phyloP scores from a whole-genome alignment of 1,284 basidiomycete genomes.

The Wallemia mellicola region DNA sequence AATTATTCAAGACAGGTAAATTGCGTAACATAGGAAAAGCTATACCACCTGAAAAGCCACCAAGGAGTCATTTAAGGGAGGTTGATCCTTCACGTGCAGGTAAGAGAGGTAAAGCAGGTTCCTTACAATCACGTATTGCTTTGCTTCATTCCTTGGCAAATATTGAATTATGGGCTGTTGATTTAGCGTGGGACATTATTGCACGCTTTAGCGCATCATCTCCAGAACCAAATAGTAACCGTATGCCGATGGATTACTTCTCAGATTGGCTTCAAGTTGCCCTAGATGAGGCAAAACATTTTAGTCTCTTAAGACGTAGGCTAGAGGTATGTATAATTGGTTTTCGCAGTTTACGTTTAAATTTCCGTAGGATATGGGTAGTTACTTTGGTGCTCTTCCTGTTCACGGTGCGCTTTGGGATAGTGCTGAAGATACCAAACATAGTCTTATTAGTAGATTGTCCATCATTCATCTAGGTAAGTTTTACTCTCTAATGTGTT shows the following conservation, averaged over 20 bases:
- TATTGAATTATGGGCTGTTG: slow-evolving; percentile 67
- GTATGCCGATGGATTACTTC: slow-evolving; percentile 13
- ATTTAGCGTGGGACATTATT: slow-evolving; percentile 14
- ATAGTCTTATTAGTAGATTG: slow-evolving; percentile 40
- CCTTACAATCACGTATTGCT: slow-evolving; percentile 32
- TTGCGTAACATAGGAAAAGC: slow-evolving; percentile 33
- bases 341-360: not conserved
- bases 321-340: slow-evolving; percentile 8
- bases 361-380: slow-evolving; percentile 24
- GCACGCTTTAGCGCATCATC: not conserved
- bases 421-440: slow-evolving; percentile 37
- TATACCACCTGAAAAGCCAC: slow-evolving; percentile 22
- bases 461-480: slow-evolving; percentile 67
- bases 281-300: slow-evolving; percentile 52
- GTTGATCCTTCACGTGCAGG: slow-evolving; percentile 23
- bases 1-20: slow-evolving; percentile 35
- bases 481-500: no score
- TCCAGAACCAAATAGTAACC: not conserved
- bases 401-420: slow-evolving; percentile 56
- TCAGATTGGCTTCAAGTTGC: slow-evolving; percentile 22
- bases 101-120: slow-evolving; percentile 27
- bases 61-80: slow-evolving; percentile 40
- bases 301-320: slow-evolving; percentile 17
- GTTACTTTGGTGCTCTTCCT: slow-evolving; percentile 40
- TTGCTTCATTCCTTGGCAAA: slow-evolving; percentile 58